Base-by-base conservation (phyloP, 1,284 basidiomycete genomes). In the Amylostereum areolatum region DNA sequence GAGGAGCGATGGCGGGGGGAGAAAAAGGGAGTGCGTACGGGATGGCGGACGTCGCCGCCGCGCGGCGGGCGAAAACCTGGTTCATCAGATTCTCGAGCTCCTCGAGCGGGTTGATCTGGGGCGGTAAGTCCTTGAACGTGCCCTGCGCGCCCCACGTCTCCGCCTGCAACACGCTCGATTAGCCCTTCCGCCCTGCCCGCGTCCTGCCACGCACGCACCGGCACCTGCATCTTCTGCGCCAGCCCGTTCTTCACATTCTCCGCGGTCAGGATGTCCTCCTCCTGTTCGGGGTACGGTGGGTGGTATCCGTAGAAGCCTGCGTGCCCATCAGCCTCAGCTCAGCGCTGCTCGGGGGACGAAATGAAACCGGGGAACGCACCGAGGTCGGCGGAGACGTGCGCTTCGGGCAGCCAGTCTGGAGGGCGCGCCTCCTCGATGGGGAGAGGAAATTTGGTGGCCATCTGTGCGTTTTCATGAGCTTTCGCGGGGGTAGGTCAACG, bases 291-390 rank as follows among this genome's bases (percentile, higher is more conserved):
- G 47, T 81, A 75, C 3, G 92, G 89, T 36, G 93, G 92, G 63
- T 89, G 83, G 63, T 93, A 93, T 33, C 92, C 91, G 46, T 84
- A 80, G 62, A 86, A 94, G 11, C 92, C 91, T 93, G 50, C 9
- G 51, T 43, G 45, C 8, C 32, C 3, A 18, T 48, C 10, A 48
- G 33, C 43, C 10, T 28, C 27, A 8, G 33, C 36, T 18, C 25
- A 39, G 10, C 29, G 12, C 10, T 4, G 8, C 42, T 45, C 18
- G 3, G 43, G 3, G 11, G 5, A 33, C 5, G 36, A 49, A 4
- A 27, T 43, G 31, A n/a, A 46, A 25, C 18, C 18, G 30, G 39
- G 34, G 11, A 3, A 53, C 45, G 36, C 52, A 81, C 88, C 88
- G 43, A 89, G 67, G 62, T 90, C 87, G 28, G 82, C 84, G 30